phyloP scores from a whole-genome alignment of 441 rosid species.

The Arabidopsis hybrid region DNA sequence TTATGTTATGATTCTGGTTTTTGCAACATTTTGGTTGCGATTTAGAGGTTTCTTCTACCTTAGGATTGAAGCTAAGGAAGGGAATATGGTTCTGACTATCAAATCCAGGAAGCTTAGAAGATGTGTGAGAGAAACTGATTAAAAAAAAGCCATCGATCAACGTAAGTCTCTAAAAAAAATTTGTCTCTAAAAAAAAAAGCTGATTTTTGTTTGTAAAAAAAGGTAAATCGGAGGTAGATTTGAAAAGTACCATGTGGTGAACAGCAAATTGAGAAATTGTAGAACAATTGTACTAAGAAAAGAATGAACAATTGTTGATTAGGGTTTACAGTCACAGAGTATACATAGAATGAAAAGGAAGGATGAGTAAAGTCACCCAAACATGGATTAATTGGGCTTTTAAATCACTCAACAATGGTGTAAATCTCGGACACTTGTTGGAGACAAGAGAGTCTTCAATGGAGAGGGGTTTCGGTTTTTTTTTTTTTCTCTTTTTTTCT shows the following conservation, averaged over 20 bases:
- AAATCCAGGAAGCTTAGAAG: slow-evolving; percentile 67
- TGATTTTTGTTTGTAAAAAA: too few relatives aligned
- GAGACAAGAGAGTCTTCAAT: not conserved
- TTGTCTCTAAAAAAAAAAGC: not conserved
- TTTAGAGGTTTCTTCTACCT: too few relatives aligned
- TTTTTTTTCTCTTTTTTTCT: not conserved
- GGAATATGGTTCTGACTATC: slow-evolving; percentile 64
- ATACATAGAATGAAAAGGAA: not conserved
- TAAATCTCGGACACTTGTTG: not conserved
- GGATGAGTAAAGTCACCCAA: not conserved
- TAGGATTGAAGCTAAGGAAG: slow-evolving; percentile 77
- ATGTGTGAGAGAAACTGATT: slow-evolving; percentile 93
- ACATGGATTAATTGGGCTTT: not conserved
- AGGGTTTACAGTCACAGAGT: not conserved
- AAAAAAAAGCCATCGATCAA: not conserved
- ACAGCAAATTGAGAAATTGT: not conserved
- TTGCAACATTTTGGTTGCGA: too few relatives aligned
- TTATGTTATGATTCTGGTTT: not conserved
- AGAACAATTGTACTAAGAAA: not conserved
- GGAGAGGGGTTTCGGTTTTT: not conserved
- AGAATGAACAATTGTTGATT: too few relatives aligned
- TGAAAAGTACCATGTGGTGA: not conserved
- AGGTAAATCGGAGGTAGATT: not conserved
- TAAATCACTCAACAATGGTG: not conserved
- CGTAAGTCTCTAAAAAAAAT: not conserved